phyloP scores from a whole-genome alignment of 2,329 filamentous ascomycete genomes.

The Fusarium tupiense region DNA sequence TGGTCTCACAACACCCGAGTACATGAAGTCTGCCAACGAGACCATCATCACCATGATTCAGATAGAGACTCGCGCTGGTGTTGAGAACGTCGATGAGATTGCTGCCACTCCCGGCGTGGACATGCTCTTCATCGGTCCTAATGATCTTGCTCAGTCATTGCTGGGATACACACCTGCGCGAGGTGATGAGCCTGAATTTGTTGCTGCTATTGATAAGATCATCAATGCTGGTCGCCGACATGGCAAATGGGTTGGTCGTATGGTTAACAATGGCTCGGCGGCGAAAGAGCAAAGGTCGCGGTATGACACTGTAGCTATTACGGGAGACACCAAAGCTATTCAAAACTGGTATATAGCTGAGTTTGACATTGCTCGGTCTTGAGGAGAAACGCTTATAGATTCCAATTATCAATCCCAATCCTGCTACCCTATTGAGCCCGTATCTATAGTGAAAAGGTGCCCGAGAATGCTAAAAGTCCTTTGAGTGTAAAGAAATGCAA shows the following conservation, averaged over 20 bases:
- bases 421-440: no score
- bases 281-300: slow-evolving; percentile 51
- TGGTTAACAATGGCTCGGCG: slow-evolving; percentile 56
- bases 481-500: fast-evolving
- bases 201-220: slow-evolving; percentile 57
- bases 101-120: slow-evolving; percentile 53
- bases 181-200: slow-evolving; percentile 59
- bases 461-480: neutral
- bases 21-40: slow-evolving; percentile 56
- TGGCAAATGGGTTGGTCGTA: slow-evolving; percentile 61
- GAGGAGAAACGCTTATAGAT: neutral
- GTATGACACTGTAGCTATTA: slow-evolving; percentile 57
- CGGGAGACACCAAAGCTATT: slow-evolving; percentile 57
- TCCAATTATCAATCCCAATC: fast-evolving
- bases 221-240: slow-evolving; percentile 56
- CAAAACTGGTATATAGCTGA: slow-evolving; percentile 60
- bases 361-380: slow-evolving; percentile 50
- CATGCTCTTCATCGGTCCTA: slow-evolving; percentile 57
- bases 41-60: slow-evolving; percentile 56
- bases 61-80: slow-evolving; percentile 55
- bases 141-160: slow-evolving; percentile 51
- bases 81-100: slow-evolving; percentile 55
- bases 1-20: slow-evolving; percentile 51
- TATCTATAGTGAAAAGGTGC: neutral
- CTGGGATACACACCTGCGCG: slow-evolving; percentile 57